Evolutionary conservation across 1,139 yeast genomes (phyloP), one percentile per base, ranked within the genome.

Genomic region (Blastobotrys indianensis): DNA sequence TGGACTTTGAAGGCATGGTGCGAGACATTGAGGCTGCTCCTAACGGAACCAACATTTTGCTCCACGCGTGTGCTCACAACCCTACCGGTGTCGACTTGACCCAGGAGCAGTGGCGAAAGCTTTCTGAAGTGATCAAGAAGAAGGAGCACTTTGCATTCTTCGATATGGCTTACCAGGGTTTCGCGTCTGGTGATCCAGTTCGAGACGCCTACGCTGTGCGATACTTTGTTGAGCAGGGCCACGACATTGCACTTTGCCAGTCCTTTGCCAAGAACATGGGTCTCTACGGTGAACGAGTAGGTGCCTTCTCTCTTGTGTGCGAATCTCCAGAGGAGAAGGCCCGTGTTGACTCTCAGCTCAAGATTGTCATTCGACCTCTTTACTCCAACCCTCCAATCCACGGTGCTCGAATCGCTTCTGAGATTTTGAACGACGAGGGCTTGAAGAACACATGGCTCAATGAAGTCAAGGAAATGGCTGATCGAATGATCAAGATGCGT

Each of bases 181-280:
- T 92, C 62, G 95, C 97, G 29, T 79, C 94, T 37, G 98, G 98
- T 51, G 81, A 85, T 61, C 75, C 86, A 57, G 83, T 76, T 52
- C 73, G 76, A 55, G 98, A 92, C 61, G 94, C 95, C 13, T 86
- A 76, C 70, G 90, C 97, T 12, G 82, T 92, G 43, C 79, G 96
- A 61, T 73, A 78, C 62, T 95, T 95, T 56, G 79, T 86, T 47
- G 75, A 80, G 57, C 72, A 74, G 54, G 71, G 69, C 46, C 64
- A 65, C 53, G 65, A 67, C 51, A 46, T 59, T 60, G 60, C 66
- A 50, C 52, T 92, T 50, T 85, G 95, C 68, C 98, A 92, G 72
- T 87, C 97, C n/a, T 92, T 92, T 68, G 96, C 97, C 47, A 92
- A 92, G 69, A 92, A 92, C 70, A 84, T 85, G 66, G 98, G 98